phyloP scores from a whole-genome alignment of 257 asterid species.

The Rehmannia glutinosa region DNA sequence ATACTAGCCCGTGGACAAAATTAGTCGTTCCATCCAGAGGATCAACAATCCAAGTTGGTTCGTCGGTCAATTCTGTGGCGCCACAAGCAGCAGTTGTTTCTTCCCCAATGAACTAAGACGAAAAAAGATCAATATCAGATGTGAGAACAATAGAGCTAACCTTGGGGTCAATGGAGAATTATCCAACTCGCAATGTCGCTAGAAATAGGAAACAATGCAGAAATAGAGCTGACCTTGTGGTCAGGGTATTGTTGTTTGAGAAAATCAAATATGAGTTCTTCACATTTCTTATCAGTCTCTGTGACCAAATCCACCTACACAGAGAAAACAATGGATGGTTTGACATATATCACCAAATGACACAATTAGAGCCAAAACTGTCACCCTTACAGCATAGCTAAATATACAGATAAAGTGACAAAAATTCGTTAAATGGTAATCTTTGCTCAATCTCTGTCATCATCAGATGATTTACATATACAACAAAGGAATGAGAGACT shows the following conservation, averaged over 20 bases:
- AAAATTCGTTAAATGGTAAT: too few relatives aligned
- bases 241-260: slow-evolving; percentile 52
- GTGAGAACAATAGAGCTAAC: too few relatives aligned
- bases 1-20: slow-evolving; percentile 70
- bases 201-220: neutral
- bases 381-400: too few relatives aligned
- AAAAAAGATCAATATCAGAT: neutral
- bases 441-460: too few relatives aligned
- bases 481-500: too few relatives aligned
- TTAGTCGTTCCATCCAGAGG: slow-evolving; percentile 87
- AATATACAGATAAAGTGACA: too few relatives aligned
- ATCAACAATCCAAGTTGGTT: slow-evolving; percentile 90
- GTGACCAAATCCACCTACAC: slow-evolving; percentile 84
- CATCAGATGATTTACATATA: too few relatives aligned
- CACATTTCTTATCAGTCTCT: slow-evolving; percentile 81
- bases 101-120: slow-evolving; percentile 66
- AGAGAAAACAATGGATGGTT: too few relatives aligned
- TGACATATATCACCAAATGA: too few relatives aligned
- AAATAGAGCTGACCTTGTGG: slow-evolving; percentile 45
- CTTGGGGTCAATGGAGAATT: neutral
- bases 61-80: slow-evolving; percentile 54
- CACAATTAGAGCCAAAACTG: neutral
- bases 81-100: slow-evolving; percentile 80
- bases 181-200: neutral
- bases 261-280: slow-evolving; percentile 55